These are phyloP conservation scores for Plenodomus biglobosus DNA, from an alignment of 2,329 filamentous ascomycete genomes.

Conservation along the genomic window DNA sequence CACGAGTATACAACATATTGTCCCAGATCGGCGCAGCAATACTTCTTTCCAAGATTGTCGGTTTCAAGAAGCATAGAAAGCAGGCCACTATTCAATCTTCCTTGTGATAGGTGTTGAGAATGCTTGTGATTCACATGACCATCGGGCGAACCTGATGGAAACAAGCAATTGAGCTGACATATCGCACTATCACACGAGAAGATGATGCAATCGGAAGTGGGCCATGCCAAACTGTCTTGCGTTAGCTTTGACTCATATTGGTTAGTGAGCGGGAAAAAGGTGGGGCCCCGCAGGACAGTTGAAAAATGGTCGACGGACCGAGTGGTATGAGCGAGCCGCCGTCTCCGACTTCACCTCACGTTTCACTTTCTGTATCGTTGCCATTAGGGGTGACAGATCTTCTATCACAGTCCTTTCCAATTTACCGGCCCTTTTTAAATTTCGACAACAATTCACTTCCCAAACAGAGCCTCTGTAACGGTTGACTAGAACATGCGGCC, in stretches of 20 bases:
- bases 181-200: background rate
- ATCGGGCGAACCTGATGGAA: background rate
- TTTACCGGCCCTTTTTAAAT: background rate
- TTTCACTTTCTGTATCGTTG: background rate
- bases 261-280: background rate
- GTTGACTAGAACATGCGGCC: slow-evolving; percentile 4
- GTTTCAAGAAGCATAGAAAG: no score
- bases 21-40: no score
- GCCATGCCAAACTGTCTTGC: background rate
- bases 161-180: background rate
- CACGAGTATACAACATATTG: no score
- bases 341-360: background rate
- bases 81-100: no score
- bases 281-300: background rate
- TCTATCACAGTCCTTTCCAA: background rate
- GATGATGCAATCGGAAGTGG: background rate
- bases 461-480: background rate
- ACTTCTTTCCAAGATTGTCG: no score
- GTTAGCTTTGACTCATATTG: background rate
- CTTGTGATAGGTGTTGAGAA: no score
- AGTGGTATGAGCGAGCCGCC: background rate
- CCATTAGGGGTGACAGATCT: background rate
- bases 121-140: no score
- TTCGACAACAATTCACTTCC: background rate
- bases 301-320: background rate